phyloP scores from a whole-genome alignment of 805 yeast species.

The Candida bentonensis region DNA sequence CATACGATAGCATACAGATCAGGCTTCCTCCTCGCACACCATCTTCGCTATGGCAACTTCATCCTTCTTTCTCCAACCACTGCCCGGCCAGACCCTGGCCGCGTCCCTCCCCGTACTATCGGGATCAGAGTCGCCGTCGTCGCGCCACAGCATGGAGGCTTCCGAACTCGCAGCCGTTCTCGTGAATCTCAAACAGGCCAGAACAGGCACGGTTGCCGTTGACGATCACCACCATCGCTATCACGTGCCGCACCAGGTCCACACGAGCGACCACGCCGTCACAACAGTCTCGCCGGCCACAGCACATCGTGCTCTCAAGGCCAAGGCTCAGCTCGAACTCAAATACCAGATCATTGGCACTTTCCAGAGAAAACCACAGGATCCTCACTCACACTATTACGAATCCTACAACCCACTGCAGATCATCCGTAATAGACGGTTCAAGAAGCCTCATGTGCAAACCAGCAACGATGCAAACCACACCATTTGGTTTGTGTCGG shows the following conservation, averaged over 20 bases:
- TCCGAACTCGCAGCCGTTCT: not conserved
- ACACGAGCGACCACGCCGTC: not conserved
- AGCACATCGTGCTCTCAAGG: conserved; percentile 10
- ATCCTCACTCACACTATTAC: not conserved
- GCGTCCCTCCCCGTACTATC: too few species aligned
- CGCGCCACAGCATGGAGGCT: too few species aligned
- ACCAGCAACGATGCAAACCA: not conserved
- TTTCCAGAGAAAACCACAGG: conserved; percentile 6
- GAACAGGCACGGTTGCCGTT: not conserved
- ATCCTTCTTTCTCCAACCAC: too few species aligned
- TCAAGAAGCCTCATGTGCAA: conserved; percentile 1
- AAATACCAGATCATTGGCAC: conserved; percentile 12
- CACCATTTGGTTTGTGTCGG: conserved; percentile 11
- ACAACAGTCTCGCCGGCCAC: conserved; percentile 9
- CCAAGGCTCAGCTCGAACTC: conserved; percentile 15
- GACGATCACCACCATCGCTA: not conserved
- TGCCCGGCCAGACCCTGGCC: too few species aligned
- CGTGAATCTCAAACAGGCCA: not conserved
- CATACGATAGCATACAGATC: too few species aligned
- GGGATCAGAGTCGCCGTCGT: too few species aligned
- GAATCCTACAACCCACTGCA: conserved; percentile 70
- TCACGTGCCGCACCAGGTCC: not conserved
- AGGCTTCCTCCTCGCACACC: too few species aligned
- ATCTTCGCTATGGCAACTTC: too few species aligned
- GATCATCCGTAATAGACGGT: conserved; percentile 50